phyloP scores from a whole-genome alignment of 352 stramenopile genomes.

The Phytophthora boehmeriae region DNA sequence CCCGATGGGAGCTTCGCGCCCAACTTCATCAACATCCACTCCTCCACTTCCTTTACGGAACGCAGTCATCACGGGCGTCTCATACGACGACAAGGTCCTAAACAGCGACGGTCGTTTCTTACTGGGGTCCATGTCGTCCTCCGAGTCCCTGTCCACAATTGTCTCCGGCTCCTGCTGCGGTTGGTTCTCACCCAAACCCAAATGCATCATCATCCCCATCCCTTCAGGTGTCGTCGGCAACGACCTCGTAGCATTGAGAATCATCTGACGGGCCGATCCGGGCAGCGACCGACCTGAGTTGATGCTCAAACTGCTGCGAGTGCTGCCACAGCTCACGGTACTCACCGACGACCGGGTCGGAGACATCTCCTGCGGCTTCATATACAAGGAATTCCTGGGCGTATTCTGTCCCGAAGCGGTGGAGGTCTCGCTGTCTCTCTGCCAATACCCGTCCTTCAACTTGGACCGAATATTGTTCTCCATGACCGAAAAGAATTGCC shows the following conservation, averaged over 20 bases:
- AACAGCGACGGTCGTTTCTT: constrained; percentile 66
- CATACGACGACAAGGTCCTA: constrained; percentile 79
- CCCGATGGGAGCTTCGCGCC: constrained; percentile 13
- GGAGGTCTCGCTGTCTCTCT: constrained; percentile 41
- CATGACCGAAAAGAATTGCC: constrained; percentile 96
- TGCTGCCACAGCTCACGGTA: constrained; percentile 41
- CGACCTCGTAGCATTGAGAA: constrained; percentile 41
- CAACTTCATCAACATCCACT: constrained; percentile 34
- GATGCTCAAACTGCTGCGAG: constrained; percentile 37
- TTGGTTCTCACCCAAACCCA: constrained; percentile 27
- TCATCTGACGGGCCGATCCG: constrained; percentile 31
- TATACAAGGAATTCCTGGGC: constrained; percentile 24
- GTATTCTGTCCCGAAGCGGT: constrained; percentile 33
- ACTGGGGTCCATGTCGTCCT: constrained; percentile 37
- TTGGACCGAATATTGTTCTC: constrained; percentile 96
- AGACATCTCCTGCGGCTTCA: constrained; percentile 30
- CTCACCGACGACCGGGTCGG: constrained; percentile 44
- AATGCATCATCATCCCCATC: constrained; percentile 19
- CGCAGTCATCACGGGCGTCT: constrained; percentile 65
- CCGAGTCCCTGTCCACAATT: constrained; percentile 39
- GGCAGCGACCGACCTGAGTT: constrained; percentile 33
- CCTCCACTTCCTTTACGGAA: constrained; percentile 51
- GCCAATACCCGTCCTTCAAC: constrained; percentile 66
- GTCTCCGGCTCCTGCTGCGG: constrained; percentile 42
- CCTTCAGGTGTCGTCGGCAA: constrained; percentile 57